These are phyloP conservation scores for Taphrina deformans DNA, from an alignment of 1,139 yeast species.

Conservation along the genomic window DNA sequence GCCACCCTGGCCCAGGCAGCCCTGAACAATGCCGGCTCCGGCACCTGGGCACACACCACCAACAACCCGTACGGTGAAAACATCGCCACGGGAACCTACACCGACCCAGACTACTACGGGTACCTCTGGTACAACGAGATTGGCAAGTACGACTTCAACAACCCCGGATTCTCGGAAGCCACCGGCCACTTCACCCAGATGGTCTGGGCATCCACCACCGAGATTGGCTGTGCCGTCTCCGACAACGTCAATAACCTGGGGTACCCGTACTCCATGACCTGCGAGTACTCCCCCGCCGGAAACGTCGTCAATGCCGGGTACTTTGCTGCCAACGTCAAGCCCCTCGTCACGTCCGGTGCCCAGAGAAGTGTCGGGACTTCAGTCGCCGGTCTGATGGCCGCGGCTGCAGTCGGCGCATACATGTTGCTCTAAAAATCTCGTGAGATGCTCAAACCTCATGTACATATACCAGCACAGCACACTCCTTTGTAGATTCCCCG, in stretches of 20 bases:
- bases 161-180: constrained; percentile 45
- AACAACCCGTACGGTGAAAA: constrained; percentile 69
- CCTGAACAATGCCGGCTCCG: constrained; percentile 58
- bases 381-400: constrained; percentile 2
- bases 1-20: constrained; percentile 60
- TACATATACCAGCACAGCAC: neutral
- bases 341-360: constrained; percentile 1
- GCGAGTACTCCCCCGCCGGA: constrained; percentile 64
- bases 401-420: constrained; percentile 8
- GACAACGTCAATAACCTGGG: constrained; percentile 48
- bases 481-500: neutral
- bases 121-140: constrained; percentile 77
- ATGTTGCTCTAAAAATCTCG: neutral
- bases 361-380: neutral
- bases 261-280: constrained; percentile 52
- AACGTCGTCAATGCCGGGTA: constrained; percentile 49
- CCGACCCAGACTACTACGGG: constrained; percentile 55
- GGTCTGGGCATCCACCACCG: constrained; percentile 64
- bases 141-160: constrained; percentile 52
- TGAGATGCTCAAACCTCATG: neutral
- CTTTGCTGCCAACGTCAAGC: constrained; percentile 42
- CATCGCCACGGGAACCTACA: constrained; percentile 55
- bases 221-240: constrained; percentile 66
- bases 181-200: constrained; percentile 71
- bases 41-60: constrained; percentile 64